Conservation (phyloP, 208 protist genomes). For the Crithidia acanthocephali region DNA sequence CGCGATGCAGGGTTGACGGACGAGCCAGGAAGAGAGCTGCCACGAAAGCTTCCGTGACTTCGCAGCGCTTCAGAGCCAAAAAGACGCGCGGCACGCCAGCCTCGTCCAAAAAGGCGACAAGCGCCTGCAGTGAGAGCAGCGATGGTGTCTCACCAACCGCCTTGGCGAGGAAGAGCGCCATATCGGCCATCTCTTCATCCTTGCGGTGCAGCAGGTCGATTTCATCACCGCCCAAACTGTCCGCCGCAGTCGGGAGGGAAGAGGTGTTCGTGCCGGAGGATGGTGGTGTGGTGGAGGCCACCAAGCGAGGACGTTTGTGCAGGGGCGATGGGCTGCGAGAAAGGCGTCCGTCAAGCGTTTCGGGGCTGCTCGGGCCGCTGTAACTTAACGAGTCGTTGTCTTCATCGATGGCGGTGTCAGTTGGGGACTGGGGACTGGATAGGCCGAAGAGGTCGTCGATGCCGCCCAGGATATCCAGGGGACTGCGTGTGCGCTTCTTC, state of each 20-base stretch:
- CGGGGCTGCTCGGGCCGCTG: background rate
- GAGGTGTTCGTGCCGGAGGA: background rate
- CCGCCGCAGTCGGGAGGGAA: background rate
- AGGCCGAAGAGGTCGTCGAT: conserved; percentile 20
- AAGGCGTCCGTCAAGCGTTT: background rate
- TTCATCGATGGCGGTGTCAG: background rate
- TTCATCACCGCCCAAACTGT: conserved; percentile 54
- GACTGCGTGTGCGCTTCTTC: background rate
- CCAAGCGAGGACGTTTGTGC: background rate
- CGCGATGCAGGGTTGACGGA: background rate
- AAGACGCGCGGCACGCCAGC: conserved; percentile 34
- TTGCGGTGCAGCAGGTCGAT: conserved; percentile 66
- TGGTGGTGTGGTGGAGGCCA: background rate
- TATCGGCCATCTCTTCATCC: conserved; percentile 78
- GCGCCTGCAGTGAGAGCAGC: conserved; percentile 31
- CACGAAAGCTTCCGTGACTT: conserved; percentile 46
- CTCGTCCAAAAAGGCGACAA: conserved; percentile 43
- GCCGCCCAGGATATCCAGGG: conserved; percentile 3
- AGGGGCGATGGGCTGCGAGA: background rate
- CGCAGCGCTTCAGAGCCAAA: conserved; percentile 57
- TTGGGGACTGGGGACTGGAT: background rate
- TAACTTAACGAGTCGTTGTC: background rate
- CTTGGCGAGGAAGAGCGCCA: conserved; percentile 68
- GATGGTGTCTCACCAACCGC: conserved; percentile 40
- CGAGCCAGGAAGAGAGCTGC: conserved; percentile 31